Base-by-base conservation (phyloP, 805 yeast genomes). In the Kurtzmaniella cleridarum region DNA sequence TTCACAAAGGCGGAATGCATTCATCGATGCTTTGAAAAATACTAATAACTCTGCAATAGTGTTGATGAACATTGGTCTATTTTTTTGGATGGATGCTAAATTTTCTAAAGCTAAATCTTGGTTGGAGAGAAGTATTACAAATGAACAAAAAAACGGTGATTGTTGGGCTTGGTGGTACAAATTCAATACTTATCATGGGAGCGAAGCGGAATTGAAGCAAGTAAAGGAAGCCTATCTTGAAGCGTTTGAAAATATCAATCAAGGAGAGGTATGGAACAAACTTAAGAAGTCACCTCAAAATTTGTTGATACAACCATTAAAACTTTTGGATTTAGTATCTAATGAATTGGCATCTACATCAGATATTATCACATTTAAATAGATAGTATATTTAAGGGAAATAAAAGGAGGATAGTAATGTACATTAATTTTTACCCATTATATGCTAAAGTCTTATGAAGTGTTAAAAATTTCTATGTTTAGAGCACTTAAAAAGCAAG, bases 401-500 rank as follows among this genome's bases (percentile, higher is more conserved):
- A 20, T 10, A 14, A 33, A 17, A 6, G 14, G 15, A 20, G n/a
- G 10, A 17, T 17, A 17, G 27, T 10, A 17, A 32, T 10, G 12
- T 7, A 20, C 13, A 12, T 32, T 12, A 6, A 17, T 9, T 12
- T 15, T 20, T 32, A 15, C 18, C n/a, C 18, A 32, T 32, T 15
- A 9, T 26, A 9, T 26, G 28, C 12, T 26, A 9, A 12, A 26
- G 12, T 9, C 30, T 20, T 20, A 20, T 20, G 8, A 20, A 20
- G 24, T 20, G 8, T 20, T 20, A 61, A 76, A 81, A 12, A 87
- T 56, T 53, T 76, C 81, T 39, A 88, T 62, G 32, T 79, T 84
- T 44, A 88, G 60, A 1, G 90, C 87, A 41, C 90, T 80, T 39
- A 88, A 62, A 47, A 88, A 82, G 46, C 95, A 83, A 0, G 93